A percentile compares a stretch with the other conserved stretches of the same genome.
phyloP scores from a whole-genome alignment of 2,329 filamentous ascomycete species.

The Aspergillus ibericus region DNA sequence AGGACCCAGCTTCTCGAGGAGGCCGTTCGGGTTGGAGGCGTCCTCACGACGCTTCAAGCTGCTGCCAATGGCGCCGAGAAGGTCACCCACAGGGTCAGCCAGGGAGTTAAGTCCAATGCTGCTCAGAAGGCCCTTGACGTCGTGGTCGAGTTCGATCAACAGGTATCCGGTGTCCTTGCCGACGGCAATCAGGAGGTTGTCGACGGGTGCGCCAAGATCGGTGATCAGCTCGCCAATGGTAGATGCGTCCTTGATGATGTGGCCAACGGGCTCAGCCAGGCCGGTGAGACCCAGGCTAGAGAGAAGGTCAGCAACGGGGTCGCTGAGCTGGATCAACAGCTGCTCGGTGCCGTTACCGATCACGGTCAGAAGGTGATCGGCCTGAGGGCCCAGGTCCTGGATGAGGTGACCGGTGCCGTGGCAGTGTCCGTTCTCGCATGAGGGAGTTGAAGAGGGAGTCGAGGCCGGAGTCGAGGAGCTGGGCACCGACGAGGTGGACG shows the following conservation, averaged over 20 bases:
- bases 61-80: conserved; percentile 14
- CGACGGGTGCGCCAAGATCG: conserved; percentile 19
- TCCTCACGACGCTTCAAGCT: conserved; percentile 12
- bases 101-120: conserved; percentile 12
- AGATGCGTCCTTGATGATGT: conserved; percentile 27
- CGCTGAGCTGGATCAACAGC: conserved; percentile 32
- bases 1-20: conserved; percentile 13
- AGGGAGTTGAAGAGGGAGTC: background rate
- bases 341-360: conserved; percentile 27
- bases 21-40: conserved; percentile 2
- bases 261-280: conserved; percentile 28
- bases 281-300: conserved; percentile 29
- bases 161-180: conserved; percentile 17
- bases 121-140: conserved; percentile 12
- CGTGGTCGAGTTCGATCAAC: conserved; percentile 10
- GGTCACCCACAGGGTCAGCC: conserved; percentile 15
- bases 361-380: conserved; percentile 33
- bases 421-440: conserved; percentile 16
- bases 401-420: conserved; percentile 31
- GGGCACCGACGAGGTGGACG: background rate
- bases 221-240: conserved; percentile 28
- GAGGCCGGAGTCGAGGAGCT: background rate
- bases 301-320: conserved; percentile 28
- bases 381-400: conserved; percentile 32
- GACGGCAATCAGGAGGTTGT: conserved; percentile 23